phyloP scores from a whole-genome alignment of 1,139 yeast species.

The Pneumocystis murina region DNA sequence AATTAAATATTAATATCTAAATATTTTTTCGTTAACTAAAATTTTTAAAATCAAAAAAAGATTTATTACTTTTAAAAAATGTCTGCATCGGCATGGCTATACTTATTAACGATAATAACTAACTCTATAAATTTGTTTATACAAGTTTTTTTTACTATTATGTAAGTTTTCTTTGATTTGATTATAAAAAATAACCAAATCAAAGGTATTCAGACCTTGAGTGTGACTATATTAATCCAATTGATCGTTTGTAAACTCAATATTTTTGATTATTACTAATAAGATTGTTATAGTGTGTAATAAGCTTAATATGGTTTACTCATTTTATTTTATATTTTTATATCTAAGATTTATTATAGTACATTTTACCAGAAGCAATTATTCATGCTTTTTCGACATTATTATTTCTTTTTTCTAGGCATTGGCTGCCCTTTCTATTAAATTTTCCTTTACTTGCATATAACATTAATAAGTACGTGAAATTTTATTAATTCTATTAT shows the following conservation, averaged over 20 bases:
- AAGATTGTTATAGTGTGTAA: background rate
- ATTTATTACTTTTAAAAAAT: background rate
- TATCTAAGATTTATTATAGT: background rate
- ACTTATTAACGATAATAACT: background rate
- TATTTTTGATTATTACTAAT: background rate
- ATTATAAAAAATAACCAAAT: background rate
- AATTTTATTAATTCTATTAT: background rate
- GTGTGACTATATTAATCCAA: slow-evolving; percentile 2
- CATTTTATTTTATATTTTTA: background rate
- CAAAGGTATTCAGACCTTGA: background rate
- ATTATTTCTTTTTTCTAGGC: slow-evolving; percentile 71
- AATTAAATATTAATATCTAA: too few relatives aligned
- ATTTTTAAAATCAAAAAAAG: background rate
- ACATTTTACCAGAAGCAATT: slow-evolving; percentile 75
- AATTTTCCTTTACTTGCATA: slow-evolving; percentile 77
- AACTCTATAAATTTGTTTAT: background rate
- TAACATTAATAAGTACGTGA: slow-evolving; percentile 51
- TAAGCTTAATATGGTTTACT: slow-evolving; percentile 1
- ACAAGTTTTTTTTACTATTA: background rate
- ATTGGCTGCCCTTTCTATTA: slow-evolving; percentile 79
- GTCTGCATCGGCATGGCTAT: slow-evolving; percentile 1
- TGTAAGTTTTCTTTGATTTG: background rate
- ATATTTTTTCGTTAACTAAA: background rate
- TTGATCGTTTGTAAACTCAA: background rate
- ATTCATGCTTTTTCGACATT: slow-evolving; percentile 61